Percentiles rank a stretch among this genome's conserved stretches.
phyloP scores from a whole-genome alignment of 192 early-diverging fungal genomes.

The Irineochytrium annulatum region DNA sequence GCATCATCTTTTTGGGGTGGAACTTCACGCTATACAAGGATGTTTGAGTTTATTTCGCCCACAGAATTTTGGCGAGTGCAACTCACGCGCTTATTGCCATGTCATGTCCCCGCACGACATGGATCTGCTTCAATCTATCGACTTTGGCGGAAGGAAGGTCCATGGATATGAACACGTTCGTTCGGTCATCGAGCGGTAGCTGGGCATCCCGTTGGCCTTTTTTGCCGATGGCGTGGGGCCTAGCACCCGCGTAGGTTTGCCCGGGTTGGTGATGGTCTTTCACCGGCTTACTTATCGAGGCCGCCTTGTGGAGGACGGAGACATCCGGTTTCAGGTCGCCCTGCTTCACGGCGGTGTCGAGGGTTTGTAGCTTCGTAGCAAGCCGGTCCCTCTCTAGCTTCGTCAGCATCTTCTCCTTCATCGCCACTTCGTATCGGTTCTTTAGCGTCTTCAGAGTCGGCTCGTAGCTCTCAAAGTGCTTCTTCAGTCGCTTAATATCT shows the following conservation, averaged over 20 bases:
- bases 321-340: no score
- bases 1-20: constrained; percentile 56
- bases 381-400: constrained; percentile 51
- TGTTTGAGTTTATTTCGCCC: background rate
- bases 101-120: constrained; percentile 40
- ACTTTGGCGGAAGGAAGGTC: constrained; percentile 36
- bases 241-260: no score
- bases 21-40: constrained; percentile 41
- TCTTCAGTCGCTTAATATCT: constrained; percentile 55
- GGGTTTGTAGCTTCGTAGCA: constrained; percentile 26
- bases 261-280: background rate
- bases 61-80: constrained; percentile 1
- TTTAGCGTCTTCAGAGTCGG: constrained; percentile 41
- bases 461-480: constrained; percentile 48
- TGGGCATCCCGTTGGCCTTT: constrained; percentile 9
- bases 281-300: background rate
- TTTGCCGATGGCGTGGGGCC: constrained; percentile 13
- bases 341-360: no score
- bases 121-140: constrained; percentile 38
- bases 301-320: no score
- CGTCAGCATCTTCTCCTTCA: constrained; percentile 60
- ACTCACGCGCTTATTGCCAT: constrained; percentile 47
- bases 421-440: constrained; percentile 46
- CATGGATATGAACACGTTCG: constrained; percentile 32
- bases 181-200: constrained; percentile 37